Evolutionary conservation across 1,284 basidiomycete species (phyloP).

Genomic region (Pseudozyma thailandica): DNA sequence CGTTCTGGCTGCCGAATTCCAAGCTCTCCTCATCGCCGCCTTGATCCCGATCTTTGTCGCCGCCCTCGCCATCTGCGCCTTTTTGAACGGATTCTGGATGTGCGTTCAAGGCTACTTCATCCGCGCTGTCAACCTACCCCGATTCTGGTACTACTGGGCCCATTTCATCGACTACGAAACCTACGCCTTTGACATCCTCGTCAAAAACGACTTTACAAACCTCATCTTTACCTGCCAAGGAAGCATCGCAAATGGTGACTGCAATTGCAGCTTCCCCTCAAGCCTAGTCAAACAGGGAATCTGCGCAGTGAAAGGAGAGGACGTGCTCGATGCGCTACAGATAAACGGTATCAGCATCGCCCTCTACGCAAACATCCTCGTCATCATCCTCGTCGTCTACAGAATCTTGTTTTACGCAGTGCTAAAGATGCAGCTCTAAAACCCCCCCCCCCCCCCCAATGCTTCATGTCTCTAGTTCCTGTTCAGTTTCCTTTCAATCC

Average conservation of each 20-base stretch:
- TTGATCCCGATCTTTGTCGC: constrained; percentile 75
- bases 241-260: constrained; percentile 55
- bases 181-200: constrained; percentile 70
- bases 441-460: background rate
- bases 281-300: constrained; percentile 18
- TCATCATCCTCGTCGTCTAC: constrained; percentile 46
- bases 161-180: constrained; percentile 71
- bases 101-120: constrained; percentile 69
- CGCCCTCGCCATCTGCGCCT: constrained; percentile 73
- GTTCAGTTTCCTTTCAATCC: no score
- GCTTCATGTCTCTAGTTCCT: no score
- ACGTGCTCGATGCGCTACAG: constrained; percentile 49
- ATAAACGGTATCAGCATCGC: constrained; percentile 51
- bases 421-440: constrained; percentile 31
- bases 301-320: constrained; percentile 34
- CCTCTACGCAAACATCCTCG: constrained; percentile 62
- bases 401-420: constrained; percentile 63
- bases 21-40: constrained; percentile 73
- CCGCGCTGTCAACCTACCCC: constrained; percentile 71
- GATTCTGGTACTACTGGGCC: constrained; percentile 75
- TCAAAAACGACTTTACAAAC: constrained; percentile 73
- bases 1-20: constrained; percentile 74
- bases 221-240: constrained; percentile 71
- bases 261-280: constrained; percentile 31
- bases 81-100: constrained; percentile 77